Evolutionary conservation across 2,329 filamentous ascomycete genomes (phyloP), one percentile per base, ranked within the genome.

Genomic region (Colletotrichum camelliae): DNA sequence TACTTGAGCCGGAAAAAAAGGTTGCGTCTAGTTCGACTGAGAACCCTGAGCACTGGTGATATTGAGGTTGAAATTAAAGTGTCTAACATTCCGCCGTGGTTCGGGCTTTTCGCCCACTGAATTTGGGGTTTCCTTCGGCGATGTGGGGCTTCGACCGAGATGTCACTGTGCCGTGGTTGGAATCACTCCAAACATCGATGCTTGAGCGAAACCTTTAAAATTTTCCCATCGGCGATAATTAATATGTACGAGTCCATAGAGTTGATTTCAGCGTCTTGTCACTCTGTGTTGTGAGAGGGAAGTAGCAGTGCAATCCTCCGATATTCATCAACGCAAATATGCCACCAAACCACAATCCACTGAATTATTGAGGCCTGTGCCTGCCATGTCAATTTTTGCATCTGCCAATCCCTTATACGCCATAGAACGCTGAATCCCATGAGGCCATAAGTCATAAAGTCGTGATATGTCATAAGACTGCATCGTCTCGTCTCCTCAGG

Each of bases 71-170:
- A 62, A 48, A 18, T 33, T 35, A 48, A 24, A 10, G 15, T 57
- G 24, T 52, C n/a, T 67, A 7, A 31, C 6, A 68, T 64, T 37
- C 7, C 6, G 43, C 66, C 37, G 37, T 29, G 64, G 62, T 67
- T 61, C 21, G 55, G 61, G 73, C 73, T 72, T 75, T 75, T 72
- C 70, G 70, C 57, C 67, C 55, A 69, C 60, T 62, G 52, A 37
- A 73, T 27, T 72, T 73, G 64, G 70, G 73, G 70, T 65, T 70
- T 75, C 18, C n/a, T 18, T 73, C 73, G 70, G 64, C 62, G 73
- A 75, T 75, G 73, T 75, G 73, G 73, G 73, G 73, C 73, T 24
- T 33, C 39, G 57, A 73, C 64, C 43, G 64, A 75, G 57, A 16
- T 18, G 16, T 66, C 39, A 66, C 39, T 33, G 18, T 15, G 48